Conservation (phyloP, 257 asterid species). For the Primulina eburnea region DNA sequence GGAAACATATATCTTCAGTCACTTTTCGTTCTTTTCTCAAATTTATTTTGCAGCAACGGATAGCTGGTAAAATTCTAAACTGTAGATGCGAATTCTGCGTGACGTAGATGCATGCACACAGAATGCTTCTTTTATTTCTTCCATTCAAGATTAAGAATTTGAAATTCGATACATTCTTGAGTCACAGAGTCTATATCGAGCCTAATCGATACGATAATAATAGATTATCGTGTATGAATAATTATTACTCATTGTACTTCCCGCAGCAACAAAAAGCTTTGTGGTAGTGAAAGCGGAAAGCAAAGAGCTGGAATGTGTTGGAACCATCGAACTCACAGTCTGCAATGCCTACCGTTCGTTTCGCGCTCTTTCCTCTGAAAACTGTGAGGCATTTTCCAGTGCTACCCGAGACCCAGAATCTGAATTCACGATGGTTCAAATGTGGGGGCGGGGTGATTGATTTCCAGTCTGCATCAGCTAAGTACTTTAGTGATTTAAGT, state of each 20-base stretch:
- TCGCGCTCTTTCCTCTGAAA: slow-evolving; percentile 33
- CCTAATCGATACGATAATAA: neutral
- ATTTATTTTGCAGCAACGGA: too few species aligned
- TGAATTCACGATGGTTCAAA: slow-evolving; percentile 50
- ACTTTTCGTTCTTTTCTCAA: too few species aligned
- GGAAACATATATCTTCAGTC: too few species aligned
- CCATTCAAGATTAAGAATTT: neutral
- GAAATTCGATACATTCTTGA: neutral
- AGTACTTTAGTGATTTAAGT: slow-evolving; percentile 35
- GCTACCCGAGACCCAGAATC: slow-evolving; percentile 57
- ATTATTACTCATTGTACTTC: slow-evolving; percentile 44
- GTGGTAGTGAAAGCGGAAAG: slow-evolving; percentile 66
- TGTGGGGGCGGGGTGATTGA: slow-evolving; percentile 56
- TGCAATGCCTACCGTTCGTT: slow-evolving; percentile 45
- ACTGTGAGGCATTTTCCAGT: slow-evolving; percentile 60
- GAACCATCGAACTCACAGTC: slow-evolving; percentile 51
- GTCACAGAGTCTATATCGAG: neutral
- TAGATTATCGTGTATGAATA: slow-evolving; percentile 3
- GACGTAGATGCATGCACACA: too few species aligned
- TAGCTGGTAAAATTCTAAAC: too few species aligned
- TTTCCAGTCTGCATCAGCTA: slow-evolving; percentile 71
- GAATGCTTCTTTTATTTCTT: too few species aligned
- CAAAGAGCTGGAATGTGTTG: slow-evolving; percentile 55
- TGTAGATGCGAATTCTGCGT: too few species aligned
- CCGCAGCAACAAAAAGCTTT: slow-evolving; percentile 64